A percentile compares a stretch with the other conserved stretches of the same genome.
Evolutionary conservation across 768 basidiomycete genomes (phyloP).

Genomic region (Suillus placidus): DNA sequence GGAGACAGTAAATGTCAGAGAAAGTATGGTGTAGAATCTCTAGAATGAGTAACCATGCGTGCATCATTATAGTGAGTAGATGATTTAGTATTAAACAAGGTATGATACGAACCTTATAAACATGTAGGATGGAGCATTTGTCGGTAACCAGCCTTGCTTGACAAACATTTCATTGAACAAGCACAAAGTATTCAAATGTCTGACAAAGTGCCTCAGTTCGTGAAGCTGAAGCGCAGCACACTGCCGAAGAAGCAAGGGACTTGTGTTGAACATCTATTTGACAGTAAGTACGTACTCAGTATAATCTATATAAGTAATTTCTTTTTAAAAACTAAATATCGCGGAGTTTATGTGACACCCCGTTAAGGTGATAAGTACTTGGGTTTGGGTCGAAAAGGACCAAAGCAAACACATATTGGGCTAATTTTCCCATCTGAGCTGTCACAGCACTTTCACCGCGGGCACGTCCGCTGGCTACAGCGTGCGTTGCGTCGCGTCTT

Average conservation of each 20-base stretch:
- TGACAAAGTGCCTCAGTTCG: background rate
- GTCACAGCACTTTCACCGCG: constrained; percentile 18
- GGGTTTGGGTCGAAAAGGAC: constrained; percentile 11
- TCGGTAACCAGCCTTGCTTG: background rate
- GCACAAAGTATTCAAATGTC: background rate
- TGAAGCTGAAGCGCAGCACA: background rate
- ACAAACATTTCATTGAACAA: background rate
- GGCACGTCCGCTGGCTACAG: constrained; percentile 28
- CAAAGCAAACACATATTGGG: constrained; percentile 3
- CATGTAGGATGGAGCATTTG: background rate
- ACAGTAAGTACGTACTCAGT: no score
- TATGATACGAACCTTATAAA: background rate
- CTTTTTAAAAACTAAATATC: no score
- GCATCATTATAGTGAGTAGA: background rate
- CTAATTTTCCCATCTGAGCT: constrained; percentile 32
- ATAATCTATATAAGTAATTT: no score
- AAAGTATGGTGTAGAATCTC: background rate
- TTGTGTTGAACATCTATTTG: no score
- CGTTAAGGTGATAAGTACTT: background rate
- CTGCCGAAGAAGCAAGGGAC: no score
- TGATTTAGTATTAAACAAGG: background rate
- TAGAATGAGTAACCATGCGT: background rate
- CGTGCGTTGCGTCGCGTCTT: constrained; percentile 23
- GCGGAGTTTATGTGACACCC: background rate
- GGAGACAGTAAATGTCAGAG: background rate